Conservation (phyloP, 345 rosid species). For the Draba incana region DNA sequence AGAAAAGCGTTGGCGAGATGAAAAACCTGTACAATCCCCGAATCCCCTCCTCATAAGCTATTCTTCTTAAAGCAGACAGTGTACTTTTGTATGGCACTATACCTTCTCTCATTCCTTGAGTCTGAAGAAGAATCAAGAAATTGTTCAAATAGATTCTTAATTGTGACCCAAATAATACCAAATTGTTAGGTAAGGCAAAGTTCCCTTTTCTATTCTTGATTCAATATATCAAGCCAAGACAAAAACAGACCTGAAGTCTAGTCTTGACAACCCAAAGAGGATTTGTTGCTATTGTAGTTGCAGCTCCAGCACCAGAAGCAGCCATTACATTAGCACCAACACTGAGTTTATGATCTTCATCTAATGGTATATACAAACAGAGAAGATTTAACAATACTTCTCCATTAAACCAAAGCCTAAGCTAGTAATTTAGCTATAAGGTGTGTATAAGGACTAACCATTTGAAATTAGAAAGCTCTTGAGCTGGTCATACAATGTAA, state of each 20-base stretch:
- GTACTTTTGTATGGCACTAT: conserved; percentile 74
- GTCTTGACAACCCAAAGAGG: conserved; percentile 98
- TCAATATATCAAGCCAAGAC: not conserved
- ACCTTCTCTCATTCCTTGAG: conserved; percentile 75
- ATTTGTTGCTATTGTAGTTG: conserved; percentile 72
- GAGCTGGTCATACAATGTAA: conserved; percentile 82
- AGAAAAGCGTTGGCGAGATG: conserved; percentile 23
- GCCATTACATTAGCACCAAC: conserved; percentile 79
- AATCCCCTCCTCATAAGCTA: conserved; percentile 77
- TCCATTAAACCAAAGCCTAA: conserved; percentile 8
- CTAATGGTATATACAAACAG: conserved; percentile 38
- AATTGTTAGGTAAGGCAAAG: not conserved
- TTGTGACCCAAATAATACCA: not conserved
- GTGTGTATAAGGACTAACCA: conserved; percentile 52
- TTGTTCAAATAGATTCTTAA: conserved; percentile 2
- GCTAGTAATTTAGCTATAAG: not conserved
- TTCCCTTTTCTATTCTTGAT: not conserved
- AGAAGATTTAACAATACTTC: not conserved
- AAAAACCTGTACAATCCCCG: conserved; percentile 83
- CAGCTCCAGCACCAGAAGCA: conserved; percentile 92
- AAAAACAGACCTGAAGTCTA: conserved; percentile 68
- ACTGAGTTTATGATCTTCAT: conserved; percentile 56
- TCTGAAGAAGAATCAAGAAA: conserved; percentile 46
- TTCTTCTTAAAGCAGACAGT: conserved; percentile 78
- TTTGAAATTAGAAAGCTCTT: conserved; percentile 58